phyloP scores from a whole-genome alignment of 1,284 basidiomycete genomes.

The Thecaphora thlaspeos region DNA sequence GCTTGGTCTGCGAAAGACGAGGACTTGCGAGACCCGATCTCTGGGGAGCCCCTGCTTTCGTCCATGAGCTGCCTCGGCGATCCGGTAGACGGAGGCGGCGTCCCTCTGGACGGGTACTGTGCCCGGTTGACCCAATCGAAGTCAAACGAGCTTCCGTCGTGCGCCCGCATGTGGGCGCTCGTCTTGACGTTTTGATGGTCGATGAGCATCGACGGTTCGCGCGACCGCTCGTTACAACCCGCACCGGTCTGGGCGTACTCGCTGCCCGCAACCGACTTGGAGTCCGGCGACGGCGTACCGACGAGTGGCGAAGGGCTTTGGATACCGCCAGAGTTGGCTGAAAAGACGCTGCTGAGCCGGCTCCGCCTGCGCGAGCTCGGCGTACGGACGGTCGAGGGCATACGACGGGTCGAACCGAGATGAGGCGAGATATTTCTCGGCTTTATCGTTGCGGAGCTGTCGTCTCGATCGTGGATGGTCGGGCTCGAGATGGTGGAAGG shows the following conservation, averaged over 20 bases:
- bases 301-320: conserved; percentile 1
- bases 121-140: conserved; percentile 14
- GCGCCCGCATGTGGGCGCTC: conserved; percentile 22
- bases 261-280: conserved; percentile 7
- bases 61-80: no score
- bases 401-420: neutral
- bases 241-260: conserved; percentile 7
- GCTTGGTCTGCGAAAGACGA: neutral
- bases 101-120: neutral
- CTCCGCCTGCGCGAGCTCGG: conserved; percentile 4
- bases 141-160: conserved; percentile 43
- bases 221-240: conserved; percentile 14
- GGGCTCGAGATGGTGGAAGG: neutral
- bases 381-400: neutral
- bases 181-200: conserved; percentile 2
- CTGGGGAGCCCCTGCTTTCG: neutral
- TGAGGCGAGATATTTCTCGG: conserved; percentile 7
- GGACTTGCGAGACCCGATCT: neutral
- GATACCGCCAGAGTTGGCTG: conserved; percentile 16
- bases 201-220: conserved; percentile 36
- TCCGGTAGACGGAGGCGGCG: neutral
- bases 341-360: conserved; percentile 27
- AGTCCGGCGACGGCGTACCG: conserved; percentile 9
- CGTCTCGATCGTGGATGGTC: conserved; percentile 17
- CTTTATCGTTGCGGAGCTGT: conserved; percentile 32